Conservation (phyloP, 108 stramenopile genomes). For the Halocafeteria seosinensis region DNA sequence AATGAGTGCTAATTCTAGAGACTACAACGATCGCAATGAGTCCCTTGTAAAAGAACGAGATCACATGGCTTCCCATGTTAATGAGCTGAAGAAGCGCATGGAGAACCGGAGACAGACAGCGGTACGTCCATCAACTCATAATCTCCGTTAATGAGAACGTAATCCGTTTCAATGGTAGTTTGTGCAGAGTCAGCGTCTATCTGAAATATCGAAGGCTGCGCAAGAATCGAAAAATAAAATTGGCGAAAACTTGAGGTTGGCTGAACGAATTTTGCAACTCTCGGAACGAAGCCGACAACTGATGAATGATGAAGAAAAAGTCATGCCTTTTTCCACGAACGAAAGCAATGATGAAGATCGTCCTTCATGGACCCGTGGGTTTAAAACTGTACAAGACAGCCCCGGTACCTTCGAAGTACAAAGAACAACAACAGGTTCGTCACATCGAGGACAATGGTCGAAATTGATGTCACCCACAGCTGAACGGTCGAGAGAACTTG, state of each 20-base stretch:
- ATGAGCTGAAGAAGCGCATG: conserved; percentile 40
- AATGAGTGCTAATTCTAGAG: conserved; percentile 30
- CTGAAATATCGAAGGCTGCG: conserved; percentile 32
- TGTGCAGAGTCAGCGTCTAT: conserved; percentile 12
- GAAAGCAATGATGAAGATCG: not conserved
- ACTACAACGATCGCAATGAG: conserved; percentile 34
- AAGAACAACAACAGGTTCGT: not conserved
- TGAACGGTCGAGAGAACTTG: not conserved
- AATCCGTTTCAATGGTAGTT: no score
- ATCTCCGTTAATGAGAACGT: no score
- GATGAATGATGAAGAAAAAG: conserved; percentile 44
- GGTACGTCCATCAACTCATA: no score
- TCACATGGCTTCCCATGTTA: conserved; percentile 38
- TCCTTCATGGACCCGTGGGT: not conserved
- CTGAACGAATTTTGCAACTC: conserved; percentile 33
- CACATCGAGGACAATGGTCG: no score
- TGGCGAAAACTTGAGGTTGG: conserved; percentile 12
- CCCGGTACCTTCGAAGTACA: not conserved
- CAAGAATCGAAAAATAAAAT: conserved; percentile 16
- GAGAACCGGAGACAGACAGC: conserved; percentile 24
- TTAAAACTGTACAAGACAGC: not conserved
- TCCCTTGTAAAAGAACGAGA: conserved; percentile 28
- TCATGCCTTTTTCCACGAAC: conserved; percentile 19
- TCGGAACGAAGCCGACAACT: conserved; percentile 36
- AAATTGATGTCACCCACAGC: no score